Evolutionary conservation across 257 asterid species (phyloP), one percentile per base, ranked within the genome.

Genomic region (Asclepias syriaca): DNA sequence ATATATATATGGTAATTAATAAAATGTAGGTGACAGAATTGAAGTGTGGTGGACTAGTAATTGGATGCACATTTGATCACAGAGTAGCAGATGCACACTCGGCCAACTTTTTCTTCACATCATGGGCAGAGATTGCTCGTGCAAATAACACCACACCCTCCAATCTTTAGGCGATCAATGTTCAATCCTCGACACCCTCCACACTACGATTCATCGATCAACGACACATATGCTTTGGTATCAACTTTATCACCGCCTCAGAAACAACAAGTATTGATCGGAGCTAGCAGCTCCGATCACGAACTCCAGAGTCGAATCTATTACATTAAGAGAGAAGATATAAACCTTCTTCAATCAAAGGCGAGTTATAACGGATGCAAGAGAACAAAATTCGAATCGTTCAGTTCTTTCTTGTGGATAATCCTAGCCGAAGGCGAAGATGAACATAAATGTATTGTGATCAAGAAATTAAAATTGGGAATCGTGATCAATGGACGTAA

Each of bases 1-100:
- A 32, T 32, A 32, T 32, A 32, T 32, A 32, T 32, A 32, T 32
- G 4, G n/a, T n/a, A n/a, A n/a, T n/a, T n/a, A n/a, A n/a, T 32
- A 32, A 2, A 3, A 34, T 34, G 34, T 29, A 29, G 93, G 90
- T 77, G 68, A 85, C 88, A 27, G 87, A 82, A 80, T 74, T 87
- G 67, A 85, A 76, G 77, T 87, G 89, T 69, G 93, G 90, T 14
- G 89, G 93, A 16, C 9, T 87, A 54, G 78, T 87, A 74, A 32
- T 87, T 19, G 93, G 88, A 22, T 85, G 90, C 84, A 75, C 84
- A 50, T 82, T 87, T 70, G 93, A 87, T 83, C 93, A 87, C 76
- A 84, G 90, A 29, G 90, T 76, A 0, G 82, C 84, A 1, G 90
- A 85, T 54, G 90, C 88, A 24, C 68, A 85, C 71, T 83, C 93